Evolutionary conservation across 2,329 filamentous ascomycete species (phyloP).

Genomic region (Furcasterigmium furcatum): DNA sequence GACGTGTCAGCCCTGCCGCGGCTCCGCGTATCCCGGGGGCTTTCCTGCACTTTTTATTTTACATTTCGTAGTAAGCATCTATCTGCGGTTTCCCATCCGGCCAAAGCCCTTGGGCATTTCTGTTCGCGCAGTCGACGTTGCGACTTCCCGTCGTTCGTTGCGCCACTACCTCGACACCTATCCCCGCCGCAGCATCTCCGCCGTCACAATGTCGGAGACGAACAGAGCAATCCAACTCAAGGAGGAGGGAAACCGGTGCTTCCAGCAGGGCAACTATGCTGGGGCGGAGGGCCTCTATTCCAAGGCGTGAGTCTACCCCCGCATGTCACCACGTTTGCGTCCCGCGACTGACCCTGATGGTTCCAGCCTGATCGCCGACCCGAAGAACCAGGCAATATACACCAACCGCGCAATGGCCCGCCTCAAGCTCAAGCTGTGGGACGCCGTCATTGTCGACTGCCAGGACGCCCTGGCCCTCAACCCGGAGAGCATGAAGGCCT

Average conservation of each 20-base stretch:
- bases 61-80: too few relatives aligned
- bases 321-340: not conserved
- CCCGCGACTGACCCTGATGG: not conserved
- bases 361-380: conserved; percentile 70
- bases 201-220: conserved; percentile 13
- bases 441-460: conserved; percentile 75
- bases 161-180: not conserved
- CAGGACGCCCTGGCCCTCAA: conserved; percentile 68
- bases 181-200: not conserved
- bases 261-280: conserved; percentile 60
- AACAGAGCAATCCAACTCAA: conserved; percentile 41
- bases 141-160: too few relatives aligned
- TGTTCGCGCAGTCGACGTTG: too few relatives aligned
- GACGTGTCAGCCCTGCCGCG: too few relatives aligned
- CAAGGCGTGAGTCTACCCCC: conserved; percentile 54
- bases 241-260: conserved; percentile 62
- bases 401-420: conserved; percentile 87
- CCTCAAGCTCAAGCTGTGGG: conserved; percentile 70
- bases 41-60: too few relatives aligned
- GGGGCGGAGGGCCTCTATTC: conserved; percentile 69
- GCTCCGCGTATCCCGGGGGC: too few relatives aligned
- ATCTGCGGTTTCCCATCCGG: too few relatives aligned
- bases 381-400: conserved; percentile 74
- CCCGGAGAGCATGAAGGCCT: conserved; percentile 71
- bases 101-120: too few relatives aligned